These are phyloP conservation scores for Perkinsus olseni DNA, from an alignment of 169 alveolate species.

Conservation along the genomic window DNA sequence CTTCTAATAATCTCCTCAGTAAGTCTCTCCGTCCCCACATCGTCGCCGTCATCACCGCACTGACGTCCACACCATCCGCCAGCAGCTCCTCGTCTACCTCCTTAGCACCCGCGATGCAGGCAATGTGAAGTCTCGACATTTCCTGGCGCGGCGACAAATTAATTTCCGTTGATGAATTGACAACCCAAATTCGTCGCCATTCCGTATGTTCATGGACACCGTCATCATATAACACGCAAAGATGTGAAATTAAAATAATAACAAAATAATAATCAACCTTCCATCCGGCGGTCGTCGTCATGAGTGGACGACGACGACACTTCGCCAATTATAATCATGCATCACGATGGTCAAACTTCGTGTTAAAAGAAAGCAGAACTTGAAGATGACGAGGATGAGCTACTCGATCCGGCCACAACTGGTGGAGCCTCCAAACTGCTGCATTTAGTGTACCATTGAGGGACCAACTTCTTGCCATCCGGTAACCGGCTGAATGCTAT, in stretches of 20 bases:
- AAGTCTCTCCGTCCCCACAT: neutral
- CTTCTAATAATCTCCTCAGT: neutral
- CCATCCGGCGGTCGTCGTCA: neutral
- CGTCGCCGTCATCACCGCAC: neutral
- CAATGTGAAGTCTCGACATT: neutral
- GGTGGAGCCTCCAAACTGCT: neutral
- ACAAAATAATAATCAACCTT: neutral
- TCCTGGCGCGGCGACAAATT: neutral
- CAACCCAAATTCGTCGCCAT: neutral
- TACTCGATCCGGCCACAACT: neutral
- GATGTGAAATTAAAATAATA: neutral
- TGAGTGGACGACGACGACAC: neutral
- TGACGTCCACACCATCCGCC: neutral
- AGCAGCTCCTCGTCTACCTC: neutral
- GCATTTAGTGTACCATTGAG: neutral
- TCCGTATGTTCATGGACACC: neutral
- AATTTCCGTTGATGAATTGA: neutral
- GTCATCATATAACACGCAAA: neutral
- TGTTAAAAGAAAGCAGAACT: neutral
- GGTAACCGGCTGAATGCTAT: neutral
- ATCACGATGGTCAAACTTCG: neutral
- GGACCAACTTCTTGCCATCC: constrained; percentile 5
- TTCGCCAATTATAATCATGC: neutral
- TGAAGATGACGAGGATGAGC: neutral
- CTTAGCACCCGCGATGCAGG: neutral